Conservation (phyloP, 345 rosid species). For the Cardamine resedifolia region DNA sequence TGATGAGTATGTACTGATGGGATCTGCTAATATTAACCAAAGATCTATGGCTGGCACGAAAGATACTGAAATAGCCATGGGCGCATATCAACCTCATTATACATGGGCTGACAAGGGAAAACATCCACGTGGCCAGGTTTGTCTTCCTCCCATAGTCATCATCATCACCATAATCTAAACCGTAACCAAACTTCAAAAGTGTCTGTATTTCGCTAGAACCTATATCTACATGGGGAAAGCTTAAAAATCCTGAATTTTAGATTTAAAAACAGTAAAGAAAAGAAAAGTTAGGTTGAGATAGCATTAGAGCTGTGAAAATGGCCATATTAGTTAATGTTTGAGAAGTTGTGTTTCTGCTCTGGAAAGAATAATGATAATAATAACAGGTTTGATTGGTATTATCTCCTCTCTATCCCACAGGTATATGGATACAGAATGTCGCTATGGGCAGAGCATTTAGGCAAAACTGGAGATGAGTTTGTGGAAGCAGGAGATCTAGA, state of each 20-base stretch:
- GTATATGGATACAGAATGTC: conserved; percentile 92
- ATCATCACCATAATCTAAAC: background rate
- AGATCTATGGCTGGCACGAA: conserved; percentile 96
- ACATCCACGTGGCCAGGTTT: conserved; percentile 86
- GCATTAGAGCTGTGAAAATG: background rate
- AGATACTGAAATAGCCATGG: conserved; percentile 96
- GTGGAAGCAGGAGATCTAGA: conserved; percentile 53
- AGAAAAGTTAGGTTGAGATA: background rate
- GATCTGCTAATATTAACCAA: conserved; percentile 97
- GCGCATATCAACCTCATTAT: conserved; percentile 89
- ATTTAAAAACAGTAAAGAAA: background rate
- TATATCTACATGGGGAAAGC: background rate
- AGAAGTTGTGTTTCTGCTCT: background rate
- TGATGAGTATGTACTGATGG: conserved; percentile 80
- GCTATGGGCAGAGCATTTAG: conserved; percentile 93
- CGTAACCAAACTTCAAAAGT: conserved; percentile 5
- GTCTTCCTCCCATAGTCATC: conserved; percentile 19
- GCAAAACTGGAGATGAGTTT: conserved; percentile 41
- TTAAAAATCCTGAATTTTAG: background rate
- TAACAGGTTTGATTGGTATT: background rate
- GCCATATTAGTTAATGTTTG: background rate
- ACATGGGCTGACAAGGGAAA: conserved; percentile 55
- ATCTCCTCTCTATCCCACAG: conserved; percentile 39
- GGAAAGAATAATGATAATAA: background rate
- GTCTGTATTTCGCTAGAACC: background rate